These are phyloP conservation scores for Mrakia gelida DNA, from an alignment of 768 basidiomycete species.

Conservation along the genomic window DNA sequence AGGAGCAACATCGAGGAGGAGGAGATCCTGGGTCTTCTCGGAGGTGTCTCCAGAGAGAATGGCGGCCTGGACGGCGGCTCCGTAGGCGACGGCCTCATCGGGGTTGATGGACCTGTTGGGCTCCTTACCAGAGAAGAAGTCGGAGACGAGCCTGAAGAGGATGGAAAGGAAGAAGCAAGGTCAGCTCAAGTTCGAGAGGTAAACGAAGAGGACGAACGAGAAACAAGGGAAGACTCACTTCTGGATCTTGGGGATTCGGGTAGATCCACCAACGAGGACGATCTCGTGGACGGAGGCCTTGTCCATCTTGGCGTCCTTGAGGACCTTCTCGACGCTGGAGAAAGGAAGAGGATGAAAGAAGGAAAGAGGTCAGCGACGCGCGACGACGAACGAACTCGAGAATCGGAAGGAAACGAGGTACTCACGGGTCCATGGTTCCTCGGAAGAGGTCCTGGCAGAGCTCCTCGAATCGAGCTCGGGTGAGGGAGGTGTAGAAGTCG, in stretches of 20 bases:
- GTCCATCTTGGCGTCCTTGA: conserved; percentile 97
- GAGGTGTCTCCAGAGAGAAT: conserved; percentile 31
- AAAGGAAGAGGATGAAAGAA: neutral
- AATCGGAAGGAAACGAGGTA: neutral
- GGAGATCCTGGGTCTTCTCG: conserved; percentile 32
- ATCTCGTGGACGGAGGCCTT: conserved; percentile 85
- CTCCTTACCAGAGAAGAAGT: conserved; percentile 98
- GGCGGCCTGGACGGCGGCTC: conserved; percentile 47
- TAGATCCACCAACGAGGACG: conserved; percentile 54
- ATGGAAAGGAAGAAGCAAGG: neutral
- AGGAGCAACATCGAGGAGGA: conserved; percentile 29
- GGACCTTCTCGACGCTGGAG: conserved; percentile 78
- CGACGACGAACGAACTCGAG: neutral
- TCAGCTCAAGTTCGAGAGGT: neutral
- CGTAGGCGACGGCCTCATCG: conserved; percentile 96
- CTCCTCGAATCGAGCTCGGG: conserved; percentile 76
- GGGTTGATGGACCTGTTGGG: conserved; percentile 77
- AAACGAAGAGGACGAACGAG: neutral
- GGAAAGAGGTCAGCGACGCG: conserved; percentile 8
- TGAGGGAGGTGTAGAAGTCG: conserved; percentile 97
- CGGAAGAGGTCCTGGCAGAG: conserved; percentile 48
- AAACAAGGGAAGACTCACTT: conserved; percentile 49
- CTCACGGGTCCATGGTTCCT: conserved; percentile 49
- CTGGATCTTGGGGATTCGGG: conserved; percentile 78
- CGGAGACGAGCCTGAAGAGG: conserved; percentile 66